A percentile compares a stretch with the other conserved stretches of the same genome.
phyloP scores from a whole-genome alignment of 2,329 filamentous ascomycete genomes.

The Xylariaceae sp. region DNA sequence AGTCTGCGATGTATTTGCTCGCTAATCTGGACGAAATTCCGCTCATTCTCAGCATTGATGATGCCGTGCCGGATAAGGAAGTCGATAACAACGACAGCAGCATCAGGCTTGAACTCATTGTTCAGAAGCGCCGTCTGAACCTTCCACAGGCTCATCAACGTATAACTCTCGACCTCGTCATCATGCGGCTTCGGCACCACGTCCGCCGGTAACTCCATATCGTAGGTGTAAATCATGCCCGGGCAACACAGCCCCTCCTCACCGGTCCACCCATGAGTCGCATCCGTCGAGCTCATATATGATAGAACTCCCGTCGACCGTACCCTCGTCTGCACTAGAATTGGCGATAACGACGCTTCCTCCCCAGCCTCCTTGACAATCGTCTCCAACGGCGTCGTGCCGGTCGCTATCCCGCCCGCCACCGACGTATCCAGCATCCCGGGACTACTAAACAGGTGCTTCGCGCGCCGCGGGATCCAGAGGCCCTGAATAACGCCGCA shows the following conservation, averaged over 20 bases:
- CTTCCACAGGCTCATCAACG: conserved; percentile 56
- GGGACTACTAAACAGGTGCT: conserved; percentile 63
- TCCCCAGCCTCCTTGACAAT: conserved; percentile 65
- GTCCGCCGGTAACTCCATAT: conserved; percentile 58
- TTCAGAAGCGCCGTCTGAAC: conserved; percentile 57
- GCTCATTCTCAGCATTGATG: conserved; percentile 66
- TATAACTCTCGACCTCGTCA: conserved; percentile 72
- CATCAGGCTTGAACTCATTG: conserved; percentile 81
- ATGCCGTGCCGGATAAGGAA: conserved; percentile 76
- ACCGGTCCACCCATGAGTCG: conserved; percentile 50
- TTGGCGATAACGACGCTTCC: conserved; percentile 62
- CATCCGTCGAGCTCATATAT: conserved; percentile 60
- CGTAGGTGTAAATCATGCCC: conserved; percentile 62
- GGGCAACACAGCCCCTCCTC: conserved; percentile 47
- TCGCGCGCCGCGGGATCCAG: conserved; percentile 63
- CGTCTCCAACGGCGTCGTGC: conserved; percentile 57
- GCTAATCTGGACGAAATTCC: conserved; percentile 64
- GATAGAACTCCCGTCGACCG: conserved; percentile 56
- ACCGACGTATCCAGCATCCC: conserved; percentile 71
- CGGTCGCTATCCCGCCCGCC: conserved; percentile 63
- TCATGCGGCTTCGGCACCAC: conserved; percentile 64
- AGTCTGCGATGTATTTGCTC: conserved; percentile 40
- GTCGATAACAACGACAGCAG: conserved; percentile 70
- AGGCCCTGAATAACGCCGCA: conserved; percentile 46
- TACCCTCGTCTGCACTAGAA: conserved; percentile 49